A percentile compares a stretch with the other conserved stretches of the same genome.
These are phyloP conservation scores for Annulohypoxylon moriforme DNA, from an alignment of 495 filamentous ascomycete genomes.

Conservation along the genomic window DNA sequence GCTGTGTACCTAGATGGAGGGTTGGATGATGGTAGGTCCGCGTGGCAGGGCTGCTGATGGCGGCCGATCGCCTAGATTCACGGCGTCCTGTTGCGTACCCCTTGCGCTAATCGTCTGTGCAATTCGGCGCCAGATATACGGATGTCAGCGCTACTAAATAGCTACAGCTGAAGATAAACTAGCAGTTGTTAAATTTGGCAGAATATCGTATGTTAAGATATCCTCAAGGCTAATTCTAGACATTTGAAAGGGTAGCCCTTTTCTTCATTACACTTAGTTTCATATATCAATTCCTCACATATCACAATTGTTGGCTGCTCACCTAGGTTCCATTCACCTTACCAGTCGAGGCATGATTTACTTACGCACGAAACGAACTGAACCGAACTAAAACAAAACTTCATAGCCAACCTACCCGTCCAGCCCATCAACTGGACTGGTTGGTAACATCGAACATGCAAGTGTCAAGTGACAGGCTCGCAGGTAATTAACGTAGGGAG, in stretches of 20 bases:
- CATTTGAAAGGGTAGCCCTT: not conserved
- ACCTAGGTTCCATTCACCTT: not conserved
- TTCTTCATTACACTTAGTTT: not conserved
- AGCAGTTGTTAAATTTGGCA: slow-evolving; percentile 1
- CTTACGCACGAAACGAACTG: not conserved
- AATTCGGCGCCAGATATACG: too few species aligned
- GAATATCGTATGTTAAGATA: not conserved
- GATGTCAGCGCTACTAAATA: not conserved
- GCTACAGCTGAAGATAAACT: not conserved
- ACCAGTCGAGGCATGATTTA: not conserved
- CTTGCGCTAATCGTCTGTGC: not conserved
- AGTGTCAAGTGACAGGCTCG: not conserved
- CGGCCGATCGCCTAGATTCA: slow-evolving; percentile 14
- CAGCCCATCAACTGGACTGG: too few species aligned
- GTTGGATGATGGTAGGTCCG: not conserved
- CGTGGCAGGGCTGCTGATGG: slow-evolving; percentile 25
- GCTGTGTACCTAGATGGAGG: not conserved
- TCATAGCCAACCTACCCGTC: not conserved
- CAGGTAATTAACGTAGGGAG: slow-evolving; percentile 4
- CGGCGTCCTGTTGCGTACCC: not conserved
- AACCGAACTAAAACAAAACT: not conserved
- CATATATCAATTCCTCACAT: not conserved
- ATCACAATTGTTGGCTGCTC: not conserved
- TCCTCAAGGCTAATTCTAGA: too few species aligned
- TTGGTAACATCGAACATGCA: slow-evolving; percentile 10